Conservation (phyloP, 2,329 filamentous ascomycete genomes). For the Ophiognomonia clavigignenti-juglandacearum region DNA sequence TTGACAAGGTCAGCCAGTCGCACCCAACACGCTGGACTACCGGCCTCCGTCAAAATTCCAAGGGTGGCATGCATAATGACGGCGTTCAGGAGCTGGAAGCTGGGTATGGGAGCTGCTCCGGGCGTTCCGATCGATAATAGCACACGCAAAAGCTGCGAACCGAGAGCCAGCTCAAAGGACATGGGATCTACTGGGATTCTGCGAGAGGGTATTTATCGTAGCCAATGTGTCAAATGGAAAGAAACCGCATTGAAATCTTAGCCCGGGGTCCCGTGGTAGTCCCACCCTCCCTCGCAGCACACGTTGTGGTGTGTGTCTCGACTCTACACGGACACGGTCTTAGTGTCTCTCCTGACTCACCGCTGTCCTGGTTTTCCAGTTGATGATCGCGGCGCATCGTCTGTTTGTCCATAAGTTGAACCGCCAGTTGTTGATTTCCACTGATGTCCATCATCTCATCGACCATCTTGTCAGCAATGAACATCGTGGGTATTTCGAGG, state of each 20-base stretch:
- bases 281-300: background rate
- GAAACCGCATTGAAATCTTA: conserved; percentile 5
- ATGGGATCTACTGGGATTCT: background rate
- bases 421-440: too few species aligned
- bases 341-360: conserved; percentile 3
- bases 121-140: conserved; percentile 1
- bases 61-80: conserved; percentile 15
- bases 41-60: background rate
- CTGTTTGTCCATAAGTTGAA: too few species aligned
- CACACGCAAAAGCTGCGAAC: too few species aligned
- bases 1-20: too few species aligned
- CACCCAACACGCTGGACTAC: too few species aligned
- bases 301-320: background rate
- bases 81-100: conserved; percentile 11
- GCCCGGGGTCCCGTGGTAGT: background rate
- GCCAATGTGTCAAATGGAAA: conserved; percentile 9
- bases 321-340: conserved; percentile 9
- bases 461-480: too few species aligned
- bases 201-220: conserved; percentile 12
- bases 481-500: too few species aligned
- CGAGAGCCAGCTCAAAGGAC: background rate
- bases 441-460: too few species aligned
- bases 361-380: too few species aligned
- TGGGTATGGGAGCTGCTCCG: conserved; percentile 1
- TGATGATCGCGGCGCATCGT: too few species aligned